Conservation (phyloP, 1,139 yeast genomes). For the Saccharomyces uvarum region DNA sequence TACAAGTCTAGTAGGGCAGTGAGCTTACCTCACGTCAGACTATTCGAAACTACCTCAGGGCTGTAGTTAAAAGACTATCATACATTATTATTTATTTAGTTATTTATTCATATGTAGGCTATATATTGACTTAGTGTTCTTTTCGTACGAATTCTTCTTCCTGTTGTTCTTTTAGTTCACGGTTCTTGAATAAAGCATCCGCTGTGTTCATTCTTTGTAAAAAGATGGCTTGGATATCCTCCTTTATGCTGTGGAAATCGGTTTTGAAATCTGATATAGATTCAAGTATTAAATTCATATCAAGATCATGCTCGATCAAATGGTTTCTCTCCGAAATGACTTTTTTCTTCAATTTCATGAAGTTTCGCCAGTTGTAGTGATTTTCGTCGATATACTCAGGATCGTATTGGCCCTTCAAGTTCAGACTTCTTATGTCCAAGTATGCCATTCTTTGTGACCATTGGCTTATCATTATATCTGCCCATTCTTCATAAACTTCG, state of each 20-base stretch:
- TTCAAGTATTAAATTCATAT: neutral
- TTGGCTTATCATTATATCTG: constrained; percentile 57
- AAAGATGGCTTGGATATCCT: neutral
- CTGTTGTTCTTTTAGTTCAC: neutral
- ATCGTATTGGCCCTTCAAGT: neutral
- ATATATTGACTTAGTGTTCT: neutral
- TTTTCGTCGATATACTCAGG: constrained; percentile 3
- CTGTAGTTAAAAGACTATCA: constrained; percentile 4
- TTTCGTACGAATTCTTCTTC: neutral
- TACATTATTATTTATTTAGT: neutral
- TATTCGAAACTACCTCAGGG: constrained; percentile 29
- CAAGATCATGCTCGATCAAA: constrained; percentile 37
- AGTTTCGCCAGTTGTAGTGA: constrained; percentile 25
- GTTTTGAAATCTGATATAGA: neutral
- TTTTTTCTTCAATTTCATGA: constrained; percentile 22
- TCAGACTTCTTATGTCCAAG: constrained; percentile 16
- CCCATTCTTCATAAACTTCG: constrained; percentile 63
- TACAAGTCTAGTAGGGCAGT: constrained; percentile 32
- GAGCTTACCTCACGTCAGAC: constrained; percentile 25
- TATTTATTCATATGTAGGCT: neutral
- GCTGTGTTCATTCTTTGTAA: neutral
- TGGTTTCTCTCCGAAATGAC: constrained; percentile 40
- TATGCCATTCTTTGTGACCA: constrained; percentile 37
- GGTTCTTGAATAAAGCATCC: neutral
- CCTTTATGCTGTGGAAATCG: neutral